Evolutionary conservation across 257 asterid genomes (phyloP).

Genomic region (Nicotiana tabacum): DNA sequence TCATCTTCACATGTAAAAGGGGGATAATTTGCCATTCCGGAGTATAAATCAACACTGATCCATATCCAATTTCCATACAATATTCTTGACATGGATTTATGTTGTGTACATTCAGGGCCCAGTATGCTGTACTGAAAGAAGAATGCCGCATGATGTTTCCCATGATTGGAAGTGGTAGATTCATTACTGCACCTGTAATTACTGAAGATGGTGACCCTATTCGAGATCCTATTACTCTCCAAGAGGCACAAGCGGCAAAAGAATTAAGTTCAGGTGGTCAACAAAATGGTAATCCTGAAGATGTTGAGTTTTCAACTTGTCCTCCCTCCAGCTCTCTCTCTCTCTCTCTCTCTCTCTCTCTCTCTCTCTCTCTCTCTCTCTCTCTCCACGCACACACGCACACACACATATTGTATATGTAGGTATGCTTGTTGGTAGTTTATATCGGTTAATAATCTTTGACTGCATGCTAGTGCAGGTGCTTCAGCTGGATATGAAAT

Average conservation of each 20-base stretch:
- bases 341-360: no score
- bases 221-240: conserved; percentile 80
- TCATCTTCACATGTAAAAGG: not conserved
- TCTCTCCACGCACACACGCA: no score
- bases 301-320: conserved; percentile 3
- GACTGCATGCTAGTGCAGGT: conserved; percentile 18
- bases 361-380: no score
- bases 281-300: conserved; percentile 21
- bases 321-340: not conserved
- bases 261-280: conserved; percentile 8
- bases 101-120: conserved; percentile 45
- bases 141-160: conserved; percentile 81
- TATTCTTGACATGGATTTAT: conserved; percentile 16
- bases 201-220: conserved; percentile 84
- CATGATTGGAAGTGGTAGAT: conserved; percentile 81
- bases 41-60: not conserved
- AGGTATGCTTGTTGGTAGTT: not conserved
- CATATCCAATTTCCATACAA: not conserved
- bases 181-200: conserved; percentile 83
- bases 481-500: conserved; percentile 17
- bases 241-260: conserved; percentile 46
- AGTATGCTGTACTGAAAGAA: conserved; percentile 70
- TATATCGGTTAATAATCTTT: not conserved
- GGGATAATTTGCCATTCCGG: not conserved
- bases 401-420: not conserved